Conservation (phyloP, 192 early-diverging fungal genomes). For the Umbelopsis sp. region DNA sequence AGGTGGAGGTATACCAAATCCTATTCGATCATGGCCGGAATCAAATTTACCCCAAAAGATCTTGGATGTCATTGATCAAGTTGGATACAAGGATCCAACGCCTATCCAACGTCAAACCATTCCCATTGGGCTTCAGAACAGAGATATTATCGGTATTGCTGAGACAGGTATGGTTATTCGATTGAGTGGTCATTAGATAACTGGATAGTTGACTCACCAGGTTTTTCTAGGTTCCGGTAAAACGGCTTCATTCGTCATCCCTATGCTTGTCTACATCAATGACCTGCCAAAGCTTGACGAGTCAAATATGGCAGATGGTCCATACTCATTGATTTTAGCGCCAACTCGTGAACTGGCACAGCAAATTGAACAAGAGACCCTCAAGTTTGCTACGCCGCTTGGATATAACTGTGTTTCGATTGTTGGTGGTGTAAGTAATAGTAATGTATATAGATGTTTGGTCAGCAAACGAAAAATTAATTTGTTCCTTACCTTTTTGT, state of each 20-base stretch:
- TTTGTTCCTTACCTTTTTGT: slow-evolving; percentile 53
- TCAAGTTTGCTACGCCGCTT: slow-evolving; percentile 87
- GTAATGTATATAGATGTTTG: not conserved
- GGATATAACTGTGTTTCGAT: slow-evolving; percentile 85
- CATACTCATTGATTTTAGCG: slow-evolving; percentile 92
- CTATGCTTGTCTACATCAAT: slow-evolving; percentile 90
- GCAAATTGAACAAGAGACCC: slow-evolving; percentile 93
- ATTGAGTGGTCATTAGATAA: not conserved
- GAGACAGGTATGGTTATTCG: slow-evolving; percentile 66
- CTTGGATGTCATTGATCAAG: slow-evolving; percentile 72
- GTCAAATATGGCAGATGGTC: slow-evolving; percentile 80
- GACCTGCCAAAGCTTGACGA: slow-evolving; percentile 77
- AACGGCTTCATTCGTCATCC: slow-evolving; percentile 94
- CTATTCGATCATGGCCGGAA: slow-evolving; percentile 89
- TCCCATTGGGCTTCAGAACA: slow-evolving; percentile 91
- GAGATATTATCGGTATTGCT: slow-evolving; percentile 87
- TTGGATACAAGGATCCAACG: slow-evolving; percentile 94
- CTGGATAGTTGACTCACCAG: not conserved
- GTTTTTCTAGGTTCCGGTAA: slow-evolving; percentile 78
- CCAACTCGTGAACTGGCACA: slow-evolving; percentile 97
- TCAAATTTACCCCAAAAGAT: slow-evolving; percentile 70
- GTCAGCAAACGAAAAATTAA: not conserved
- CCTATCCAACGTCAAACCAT: slow-evolving; percentile 98
- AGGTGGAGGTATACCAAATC: slow-evolving; percentile 88
- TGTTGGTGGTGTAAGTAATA: slow-evolving; percentile 65